Base-by-base conservation (phyloP, 495 filamentous ascomycete genomes). In the Podospora anserina region DNA sequence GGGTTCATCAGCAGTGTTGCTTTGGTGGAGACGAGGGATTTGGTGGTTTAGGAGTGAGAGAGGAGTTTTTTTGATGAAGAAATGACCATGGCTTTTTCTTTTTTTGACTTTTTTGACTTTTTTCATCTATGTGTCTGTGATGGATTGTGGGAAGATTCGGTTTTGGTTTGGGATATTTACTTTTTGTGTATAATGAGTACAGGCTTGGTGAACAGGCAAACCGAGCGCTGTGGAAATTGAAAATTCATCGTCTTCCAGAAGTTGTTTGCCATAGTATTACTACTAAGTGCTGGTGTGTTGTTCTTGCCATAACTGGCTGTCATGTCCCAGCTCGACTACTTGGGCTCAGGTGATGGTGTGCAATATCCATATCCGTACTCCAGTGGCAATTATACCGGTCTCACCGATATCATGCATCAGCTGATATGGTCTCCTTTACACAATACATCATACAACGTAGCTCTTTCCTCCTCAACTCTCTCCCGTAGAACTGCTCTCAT, bases 1-100 rank as follows among this genome's bases (percentile, higher is more conserved):
- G 73, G 69, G 58, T 79, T 78, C 61, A 69, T 73, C 18, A 56
- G 67, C 13, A 66, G 63, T 18, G 60, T 75, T 64, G 68, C 74
- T 63, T 55, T 64, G 49, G 69, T 75, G 19, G 30, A 32, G 30
- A 32, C 30, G 30, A 32, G 30, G 30, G 61, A 34, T 64, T 49
- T 49, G 39, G 39, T 49, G 13, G 13, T 49, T 6, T 16, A 49
- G 39, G 39, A 11, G 39, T 49, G 39, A 49, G 7, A 49, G 15
- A 49, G 39, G 9, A 11, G 39, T 11, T 5, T 9, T 16, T 16
- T 49, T 49, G 7, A 49, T 49, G 39, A 49, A 49, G 39, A 49
- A 49, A 49, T 49, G 39, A 49, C 39, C 39, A 49, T 49, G 39
- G 39, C 2, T 18, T 49, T 49, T 16, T 23, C 23, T 23, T 23